Base-by-base conservation (phyloP, 352 stramenopile genomes). In the Pythium biforme region DNA sequence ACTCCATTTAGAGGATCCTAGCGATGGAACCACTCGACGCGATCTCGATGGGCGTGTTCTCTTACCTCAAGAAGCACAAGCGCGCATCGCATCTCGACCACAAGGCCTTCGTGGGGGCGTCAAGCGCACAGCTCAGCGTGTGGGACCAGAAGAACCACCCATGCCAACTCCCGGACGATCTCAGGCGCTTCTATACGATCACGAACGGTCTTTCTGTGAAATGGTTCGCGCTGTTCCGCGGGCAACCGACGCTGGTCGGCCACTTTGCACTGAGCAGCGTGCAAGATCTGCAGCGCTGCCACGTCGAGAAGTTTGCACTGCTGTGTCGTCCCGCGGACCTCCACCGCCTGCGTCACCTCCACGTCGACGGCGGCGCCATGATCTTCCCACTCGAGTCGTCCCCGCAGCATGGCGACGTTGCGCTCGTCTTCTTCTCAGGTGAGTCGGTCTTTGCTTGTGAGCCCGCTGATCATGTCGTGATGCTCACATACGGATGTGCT, bases 61-160 rank as follows among this genome's bases (percentile, higher is more conserved):
- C 80, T 22, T 90, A 87, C 39, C 59, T 94, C 25, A 73, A 81
- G 57, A 63, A 69, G n/a, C 82, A 92, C 55, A 58, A 67, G 26
- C 73, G 70, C 7, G 84, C 92, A 2, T 71, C 77, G 0, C 72
- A 75, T 23, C 47, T 94, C 20, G 79, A 92, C 45, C 60, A 75
- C 17, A 90, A 85, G 57, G 61, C 75, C 1, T 68, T 76, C 26
- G 64, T 78, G n/a, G 81, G 79, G 3, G 74, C 81, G 25, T 75
- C 72, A 10, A 62, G 47, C n/a, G 59, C 81, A 33, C 81, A 91
- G 52, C 41, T 90, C 46, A 57, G 51, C 1, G 56, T 88, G 14
- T 93, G 84, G 84, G 82, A 93, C 46, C 40, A 90, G 71, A 88
- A 88, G 67, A 81, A 93, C 48, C 71, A 72, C 17, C 79, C 82